Conservation (phyloP, 2,329 filamentous ascomycete genomes). For the Cladophialophora chaetospira region DNA sequence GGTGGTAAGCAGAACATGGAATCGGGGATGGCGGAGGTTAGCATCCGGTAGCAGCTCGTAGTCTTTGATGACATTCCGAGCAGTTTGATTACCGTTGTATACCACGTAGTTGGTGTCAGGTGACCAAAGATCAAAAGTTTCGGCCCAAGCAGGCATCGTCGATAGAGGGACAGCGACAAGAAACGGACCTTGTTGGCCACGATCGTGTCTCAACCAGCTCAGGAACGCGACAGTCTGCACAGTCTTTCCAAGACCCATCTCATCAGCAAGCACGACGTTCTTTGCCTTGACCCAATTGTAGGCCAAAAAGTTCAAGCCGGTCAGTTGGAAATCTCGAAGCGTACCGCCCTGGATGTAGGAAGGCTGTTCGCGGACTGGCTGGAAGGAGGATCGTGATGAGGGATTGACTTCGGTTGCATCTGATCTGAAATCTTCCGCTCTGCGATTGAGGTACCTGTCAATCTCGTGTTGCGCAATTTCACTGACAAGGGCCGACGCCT, state of each 20-base stretch:
- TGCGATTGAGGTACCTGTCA: slow-evolving; percentile 84
- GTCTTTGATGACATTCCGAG: slow-evolving; percentile 83
- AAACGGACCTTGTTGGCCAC: slow-evolving; percentile 89
- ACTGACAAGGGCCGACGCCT: slow-evolving; percentile 72
- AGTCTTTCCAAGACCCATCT: slow-evolving; percentile 98
- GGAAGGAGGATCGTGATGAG: slow-evolving; percentile 71
- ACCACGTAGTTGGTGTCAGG: slow-evolving; percentile 96
- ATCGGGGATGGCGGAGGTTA: slow-evolving; percentile 86
- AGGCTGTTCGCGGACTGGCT: slow-evolving; percentile 76
- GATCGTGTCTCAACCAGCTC: slow-evolving; percentile 91
- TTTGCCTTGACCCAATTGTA: slow-evolving; percentile 94
- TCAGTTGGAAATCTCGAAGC: slow-evolving; percentile 89
- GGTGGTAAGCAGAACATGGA: slow-evolving; percentile 95
- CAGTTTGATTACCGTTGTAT: slow-evolving; percentile 86
- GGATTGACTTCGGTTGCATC: slow-evolving; percentile 75
- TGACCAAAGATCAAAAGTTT: slow-evolving; percentile 95
- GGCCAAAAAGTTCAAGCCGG: slow-evolving; percentile 89
- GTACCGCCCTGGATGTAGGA: slow-evolving; percentile 81
- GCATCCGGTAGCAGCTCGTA: slow-evolving; percentile 85
- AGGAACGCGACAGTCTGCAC: slow-evolving; percentile 97
- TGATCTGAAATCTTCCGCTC: slow-evolving; percentile 76
- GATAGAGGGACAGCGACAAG: slow-evolving; percentile 96
- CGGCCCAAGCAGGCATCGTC: slow-evolving; percentile 96
- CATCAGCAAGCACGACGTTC: slow-evolving; percentile 96
- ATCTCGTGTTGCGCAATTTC: slow-evolving; percentile 83